Evolutionary conservation across 768 basidiomycete genomes (phyloP).

Genomic region (Rhizopogon rudus): DNA sequence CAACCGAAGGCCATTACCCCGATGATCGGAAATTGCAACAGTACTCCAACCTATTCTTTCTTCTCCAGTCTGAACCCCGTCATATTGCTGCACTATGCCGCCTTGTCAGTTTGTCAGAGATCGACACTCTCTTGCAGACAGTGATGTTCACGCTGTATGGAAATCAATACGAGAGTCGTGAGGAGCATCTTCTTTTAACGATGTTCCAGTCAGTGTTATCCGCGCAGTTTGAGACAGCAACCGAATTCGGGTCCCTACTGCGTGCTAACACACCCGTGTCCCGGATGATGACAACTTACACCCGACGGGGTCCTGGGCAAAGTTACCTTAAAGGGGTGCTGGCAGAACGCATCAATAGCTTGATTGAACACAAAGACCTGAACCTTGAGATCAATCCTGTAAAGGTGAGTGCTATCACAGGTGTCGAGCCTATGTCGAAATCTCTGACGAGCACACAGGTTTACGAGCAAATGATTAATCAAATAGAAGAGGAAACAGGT

Average conservation of each 20-base stretch:
- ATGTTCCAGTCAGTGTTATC: conserved; percentile 99
- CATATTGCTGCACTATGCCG: conserved; percentile 96
- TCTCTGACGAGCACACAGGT: conserved; percentile 47
- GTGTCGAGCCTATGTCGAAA: not conserved
- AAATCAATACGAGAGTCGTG: conserved; percentile 97
- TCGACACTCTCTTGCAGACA: conserved; percentile 97
- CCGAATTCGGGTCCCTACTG: conserved; percentile 97
- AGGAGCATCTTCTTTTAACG: conserved; percentile 96
- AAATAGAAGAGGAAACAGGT: conserved; percentile 97
- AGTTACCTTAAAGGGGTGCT: conserved; percentile 97
- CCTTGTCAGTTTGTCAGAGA: conserved; percentile 92
- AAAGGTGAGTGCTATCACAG: conserved; percentile 52
- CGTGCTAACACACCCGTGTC: conserved; percentile 99
- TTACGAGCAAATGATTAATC: conserved; percentile 99
- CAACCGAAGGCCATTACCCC: conserved; percentile 86
- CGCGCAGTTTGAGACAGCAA: conserved; percentile 98
- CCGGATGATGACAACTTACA: conserved; percentile 99
- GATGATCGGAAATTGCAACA: conserved; percentile 94
- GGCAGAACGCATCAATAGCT: conserved; percentile 95
- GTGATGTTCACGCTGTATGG: conserved; percentile 99
- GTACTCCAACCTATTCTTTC: conserved; percentile 98
- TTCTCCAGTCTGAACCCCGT: conserved; percentile 95
- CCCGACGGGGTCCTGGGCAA: conserved; percentile 96
- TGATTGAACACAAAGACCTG: conserved; percentile 99
- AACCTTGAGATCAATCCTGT: conserved; percentile 99